phyloP scores from a whole-genome alignment of 108 stramenopile genomes.

The Parietichytrium sp. region DNA sequence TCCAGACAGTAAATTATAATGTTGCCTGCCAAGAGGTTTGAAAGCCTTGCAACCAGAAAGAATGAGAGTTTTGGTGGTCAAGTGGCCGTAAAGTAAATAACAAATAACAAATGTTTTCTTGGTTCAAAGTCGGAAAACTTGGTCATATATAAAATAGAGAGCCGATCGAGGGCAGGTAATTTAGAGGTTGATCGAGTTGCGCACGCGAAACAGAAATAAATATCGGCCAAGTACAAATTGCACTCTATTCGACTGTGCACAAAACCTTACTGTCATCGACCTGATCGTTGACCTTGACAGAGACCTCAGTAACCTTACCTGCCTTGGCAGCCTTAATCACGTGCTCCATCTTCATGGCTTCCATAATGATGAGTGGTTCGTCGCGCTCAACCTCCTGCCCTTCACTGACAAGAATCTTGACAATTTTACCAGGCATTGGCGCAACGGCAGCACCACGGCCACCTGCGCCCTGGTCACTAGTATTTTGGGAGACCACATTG shows the following conservation, averaged over 20 bases:
- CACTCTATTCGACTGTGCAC: conserved; percentile 52
- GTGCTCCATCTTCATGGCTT: conserved; percentile 93
- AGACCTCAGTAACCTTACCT: conserved; percentile 58
- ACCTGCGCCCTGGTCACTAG: conserved; percentile 17
- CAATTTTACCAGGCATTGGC: conserved; percentile 85
- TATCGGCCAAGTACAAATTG: no score
- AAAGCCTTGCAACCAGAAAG: no score
- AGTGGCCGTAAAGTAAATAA: no score
- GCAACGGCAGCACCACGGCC: conserved; percentile 55
- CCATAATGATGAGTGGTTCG: conserved; percentile 72
- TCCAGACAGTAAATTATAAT: no score
- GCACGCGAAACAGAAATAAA: not conserved
- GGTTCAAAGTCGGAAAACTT: no score
- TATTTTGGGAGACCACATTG: not conserved
- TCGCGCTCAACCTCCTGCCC: conserved; percentile 70
- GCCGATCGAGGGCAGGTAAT: no score
- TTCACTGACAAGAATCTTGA: conserved; percentile 55
- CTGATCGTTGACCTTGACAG: conserved; percentile 58
- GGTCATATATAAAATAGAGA: no score
- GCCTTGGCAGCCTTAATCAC: conserved; percentile 60
- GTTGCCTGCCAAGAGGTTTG: no score
- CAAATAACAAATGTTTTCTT: no score
- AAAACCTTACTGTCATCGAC: conserved; percentile 66
- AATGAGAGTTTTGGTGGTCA: no score
- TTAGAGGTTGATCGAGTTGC: no score